Percentiles rank a stretch among this genome's conserved stretches.
phyloP scores from a whole-genome alignment of 495 filamentous ascomycete species.

The Penicillium paradoxum region DNA sequence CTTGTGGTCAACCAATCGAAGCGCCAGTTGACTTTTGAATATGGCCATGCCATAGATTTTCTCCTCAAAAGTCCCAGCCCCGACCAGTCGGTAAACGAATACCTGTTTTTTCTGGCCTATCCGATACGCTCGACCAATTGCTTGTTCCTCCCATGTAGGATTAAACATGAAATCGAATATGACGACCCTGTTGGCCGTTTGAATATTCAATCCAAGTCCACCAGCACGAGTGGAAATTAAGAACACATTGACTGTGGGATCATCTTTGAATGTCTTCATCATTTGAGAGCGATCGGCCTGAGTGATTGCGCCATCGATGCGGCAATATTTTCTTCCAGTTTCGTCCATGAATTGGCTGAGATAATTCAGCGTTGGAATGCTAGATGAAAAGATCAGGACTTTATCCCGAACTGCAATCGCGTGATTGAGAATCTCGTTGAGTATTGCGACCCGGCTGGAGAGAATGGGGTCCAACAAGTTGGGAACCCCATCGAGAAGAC shows the following conservation, averaged over 20 bases:
- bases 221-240: slow-evolving; percentile 82
- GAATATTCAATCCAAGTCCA: slow-evolving; percentile 77
- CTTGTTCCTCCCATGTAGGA: slow-evolving; percentile 79
- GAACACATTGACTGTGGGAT: slow-evolving; percentile 49
- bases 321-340: slow-evolving; percentile 39
- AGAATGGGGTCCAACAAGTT: slow-evolving; percentile 34
- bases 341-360: slow-evolving; percentile 51
- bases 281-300: slow-evolving; percentile 51
- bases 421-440: slow-evolving; percentile 60
- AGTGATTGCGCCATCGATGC: slow-evolving; percentile 61
- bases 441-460: slow-evolving; percentile 63
- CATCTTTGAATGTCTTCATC: slow-evolving; percentile 62
- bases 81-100: slow-evolving; percentile 80
- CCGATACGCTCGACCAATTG: slow-evolving; percentile 81
- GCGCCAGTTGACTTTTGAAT: slow-evolving; percentile 76
- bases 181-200: slow-evolving; percentile 79
- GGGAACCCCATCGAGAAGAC: slow-evolving; percentile 24
- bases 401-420: slow-evolving; percentile 61
- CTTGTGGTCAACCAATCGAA: slow-evolving; percentile 78
- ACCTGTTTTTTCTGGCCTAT: slow-evolving; percentile 80
- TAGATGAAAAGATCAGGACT: slow-evolving; percentile 72
- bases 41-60: slow-evolving; percentile 62
- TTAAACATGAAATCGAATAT: slow-evolving; percentile 84
- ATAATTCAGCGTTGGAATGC: slow-evolving; percentile 62
- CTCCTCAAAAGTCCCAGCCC: slow-evolving; percentile 76